Base-by-base conservation (phyloP, 179 eudicot genomes). In the Gypsophila paniculata region DNA sequence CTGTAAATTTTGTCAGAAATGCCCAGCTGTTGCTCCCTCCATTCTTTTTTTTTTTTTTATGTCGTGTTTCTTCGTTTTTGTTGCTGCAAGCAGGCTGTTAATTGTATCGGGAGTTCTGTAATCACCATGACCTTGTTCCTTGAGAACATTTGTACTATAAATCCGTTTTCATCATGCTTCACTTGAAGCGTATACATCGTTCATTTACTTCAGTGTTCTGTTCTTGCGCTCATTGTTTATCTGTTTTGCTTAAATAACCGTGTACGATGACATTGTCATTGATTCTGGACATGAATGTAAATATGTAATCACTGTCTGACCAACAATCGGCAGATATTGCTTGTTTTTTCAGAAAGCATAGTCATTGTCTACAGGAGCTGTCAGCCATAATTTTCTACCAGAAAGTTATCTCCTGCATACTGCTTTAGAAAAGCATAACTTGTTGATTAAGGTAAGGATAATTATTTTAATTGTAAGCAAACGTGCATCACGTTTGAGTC, bases 1-100 rank as follows among this genome's bases (percentile, higher is more conserved):
- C 44, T 77, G 72, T 77, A 72, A 59, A 72, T 72, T 72, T 77
- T 78, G 74, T 70, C 73, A 59, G 64, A 77, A 58, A 64, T 66
- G 44, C 48, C 76, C 62, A 60, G 63, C 51, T 66, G 72, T 77
- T 66, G 68, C 72, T 65, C 68, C 68, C 38, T 52, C 72, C 22
- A 49, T 64, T 65, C 71, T 71, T 76, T 64, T 71, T 55, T 34
- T 34, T 48, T 25, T 18, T 61, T 17, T 53, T 22, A 44, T 15
- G 8, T 70, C 65, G n/a, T 62, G n/a, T 74, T 22, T 51, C 60
- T 61, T 71, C 22, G 26, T 59, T 67, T 71, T 22, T 13, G 51
- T 55, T 21, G 65, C 22, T 57, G 66, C 51, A 29, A 65, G 67
- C 68, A 49, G 68, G 75, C 79, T 72, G 72, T 76, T 65, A 55